These are phyloP conservation scores for Kodamaea kaohsiungensis DNA, from an alignment of 805 yeast species.

Conservation along the genomic window DNA sequence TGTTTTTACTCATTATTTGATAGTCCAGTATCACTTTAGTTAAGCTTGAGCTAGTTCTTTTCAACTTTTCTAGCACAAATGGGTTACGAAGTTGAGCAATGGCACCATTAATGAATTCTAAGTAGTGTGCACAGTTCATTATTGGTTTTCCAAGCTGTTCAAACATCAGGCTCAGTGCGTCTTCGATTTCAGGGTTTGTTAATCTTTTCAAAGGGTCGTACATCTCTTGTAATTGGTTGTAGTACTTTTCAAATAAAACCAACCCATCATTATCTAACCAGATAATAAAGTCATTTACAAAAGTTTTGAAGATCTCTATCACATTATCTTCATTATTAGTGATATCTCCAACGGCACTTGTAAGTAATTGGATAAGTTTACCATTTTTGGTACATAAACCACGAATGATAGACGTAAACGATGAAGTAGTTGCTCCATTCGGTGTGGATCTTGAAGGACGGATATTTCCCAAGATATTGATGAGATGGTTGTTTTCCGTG, in stretches of 20 bases:
- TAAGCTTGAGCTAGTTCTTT: conserved; percentile 16
- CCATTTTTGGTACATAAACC: conserved; percentile 43
- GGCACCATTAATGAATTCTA: conserved; percentile 27
- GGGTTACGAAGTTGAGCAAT: conserved; percentile 35
- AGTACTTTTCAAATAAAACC: conserved; percentile 36
- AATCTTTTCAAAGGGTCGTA: conserved; percentile 7
- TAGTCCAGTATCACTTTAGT: conserved; percentile 18
- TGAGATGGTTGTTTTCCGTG: conserved; percentile 34
- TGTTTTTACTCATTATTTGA: conserved; percentile 14
- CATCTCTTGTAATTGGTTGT: conserved; percentile 15
- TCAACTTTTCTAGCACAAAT: conserved; percentile 35
- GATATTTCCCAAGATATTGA: conserved; percentile 34
- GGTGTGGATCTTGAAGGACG: conserved; percentile 30
- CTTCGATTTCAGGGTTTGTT: conserved; percentile 6
- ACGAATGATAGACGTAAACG: conserved; percentile 34
- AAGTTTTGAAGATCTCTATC: conserved; percentile 32
- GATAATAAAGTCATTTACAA: conserved; percentile 38
- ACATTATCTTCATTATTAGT: conserved; percentile 18
- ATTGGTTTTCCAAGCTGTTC: conserved; percentile 31
- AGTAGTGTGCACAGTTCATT: conserved; percentile 30
- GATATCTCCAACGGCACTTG: conserved; percentile 16
- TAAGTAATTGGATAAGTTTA: conserved; percentile 25
- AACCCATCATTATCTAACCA: conserved; percentile 40
- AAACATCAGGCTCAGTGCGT: not conserved
- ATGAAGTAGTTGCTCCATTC: conserved; percentile 9